Percentiles rank a stretch among this genome's conserved stretches.
These are phyloP conservation scores for Singerocomus inundabilis DNA, from an alignment of 1,284 basidiomycete genomes.

Conservation along the genomic window DNA sequence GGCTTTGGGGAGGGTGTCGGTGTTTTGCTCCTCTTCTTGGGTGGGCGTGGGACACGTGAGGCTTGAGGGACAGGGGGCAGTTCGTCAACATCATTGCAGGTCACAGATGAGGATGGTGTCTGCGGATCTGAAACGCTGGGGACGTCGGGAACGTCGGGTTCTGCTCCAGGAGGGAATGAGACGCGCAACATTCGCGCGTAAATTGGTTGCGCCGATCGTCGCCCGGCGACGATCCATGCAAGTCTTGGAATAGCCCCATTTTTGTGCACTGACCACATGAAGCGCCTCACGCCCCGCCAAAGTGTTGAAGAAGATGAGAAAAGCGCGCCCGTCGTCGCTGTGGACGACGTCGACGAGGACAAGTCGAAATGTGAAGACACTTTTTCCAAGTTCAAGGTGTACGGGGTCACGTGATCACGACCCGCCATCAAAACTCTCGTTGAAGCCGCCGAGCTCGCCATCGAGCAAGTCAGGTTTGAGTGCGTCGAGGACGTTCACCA, in stretches of 20 bases:
- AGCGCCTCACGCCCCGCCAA: neutral
- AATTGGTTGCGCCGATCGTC: slow-evolving; percentile 21
- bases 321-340: too few species aligned
- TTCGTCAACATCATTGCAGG: neutral
- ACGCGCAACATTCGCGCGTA: slow-evolving; percentile 7
- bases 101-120: neutral
- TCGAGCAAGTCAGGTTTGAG: neutral
- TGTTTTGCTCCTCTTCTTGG: slow-evolving; percentile 4
- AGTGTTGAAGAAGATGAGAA: neutral
- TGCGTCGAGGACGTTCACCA: neutral
- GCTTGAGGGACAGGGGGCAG: neutral
- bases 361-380: neutral
- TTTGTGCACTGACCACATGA: slow-evolving; percentile 7
- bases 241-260: slow-evolving; percentile 7
- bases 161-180: slow-evolving; percentile 1
- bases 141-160: too few species aligned
- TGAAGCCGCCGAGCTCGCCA: neutral
- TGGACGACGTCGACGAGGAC: neutral
- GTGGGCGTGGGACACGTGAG: neutral
- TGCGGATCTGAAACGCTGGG: neutral
- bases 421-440: neutral
- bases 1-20: neutral
- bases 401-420: slow-evolving; percentile 12
- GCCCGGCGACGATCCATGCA: slow-evolving; percentile 11
- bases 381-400: neutral